These are phyloP conservation scores for Fusarium piperis DNA, from an alignment of 2,329 filamentous ascomycete genomes.

Conservation along the genomic window DNA sequence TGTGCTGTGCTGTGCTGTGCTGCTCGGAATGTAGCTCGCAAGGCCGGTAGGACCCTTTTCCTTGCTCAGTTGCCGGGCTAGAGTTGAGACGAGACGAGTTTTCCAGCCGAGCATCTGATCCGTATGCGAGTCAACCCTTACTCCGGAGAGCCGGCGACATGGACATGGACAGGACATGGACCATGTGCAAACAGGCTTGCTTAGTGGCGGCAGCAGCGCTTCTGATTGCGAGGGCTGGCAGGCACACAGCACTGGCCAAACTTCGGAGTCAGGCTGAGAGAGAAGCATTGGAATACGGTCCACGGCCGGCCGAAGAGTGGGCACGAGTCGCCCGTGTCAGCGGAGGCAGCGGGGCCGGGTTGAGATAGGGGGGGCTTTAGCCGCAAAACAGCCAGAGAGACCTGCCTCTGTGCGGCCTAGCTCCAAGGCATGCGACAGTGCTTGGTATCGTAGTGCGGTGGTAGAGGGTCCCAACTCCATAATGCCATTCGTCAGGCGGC, in stretches of 20 bases:
- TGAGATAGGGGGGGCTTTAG: conserved; percentile 11
- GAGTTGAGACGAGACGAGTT: conserved; percentile 32
- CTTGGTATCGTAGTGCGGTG: conserved; percentile 9
- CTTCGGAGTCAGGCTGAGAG: background rate
- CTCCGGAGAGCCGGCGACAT: conserved; percentile 23
- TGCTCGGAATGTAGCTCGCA: background rate
- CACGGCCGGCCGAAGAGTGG: conserved; percentile 35
- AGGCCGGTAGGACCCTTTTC: background rate
- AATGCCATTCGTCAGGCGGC: conserved; percentile 25
- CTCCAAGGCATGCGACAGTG: background rate
- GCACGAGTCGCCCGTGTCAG: conserved; percentile 28
- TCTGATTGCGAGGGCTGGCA: conserved; percentile 21
- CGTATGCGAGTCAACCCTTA: conserved; percentile 25
- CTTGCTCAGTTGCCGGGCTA: conserved; percentile 5
- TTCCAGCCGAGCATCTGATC: conserved; percentile 18
- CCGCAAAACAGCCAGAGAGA: background rate
- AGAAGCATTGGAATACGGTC: conserved; percentile 4
- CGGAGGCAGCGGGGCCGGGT: conserved; percentile 36
- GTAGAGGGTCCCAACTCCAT: conserved; percentile 14
- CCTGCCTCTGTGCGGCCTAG: background rate
- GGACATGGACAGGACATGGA: conserved; percentile 19
- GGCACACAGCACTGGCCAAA: background rate
- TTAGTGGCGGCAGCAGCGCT: conserved; percentile 39
- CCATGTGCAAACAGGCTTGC: conserved; percentile 7
- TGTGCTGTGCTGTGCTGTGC: background rate